Evolutionary conservation across 2,329 filamentous ascomycete species (phyloP), one percentile per base, ranked within the genome.

Genomic region (Ascochyta lentis): DNA sequence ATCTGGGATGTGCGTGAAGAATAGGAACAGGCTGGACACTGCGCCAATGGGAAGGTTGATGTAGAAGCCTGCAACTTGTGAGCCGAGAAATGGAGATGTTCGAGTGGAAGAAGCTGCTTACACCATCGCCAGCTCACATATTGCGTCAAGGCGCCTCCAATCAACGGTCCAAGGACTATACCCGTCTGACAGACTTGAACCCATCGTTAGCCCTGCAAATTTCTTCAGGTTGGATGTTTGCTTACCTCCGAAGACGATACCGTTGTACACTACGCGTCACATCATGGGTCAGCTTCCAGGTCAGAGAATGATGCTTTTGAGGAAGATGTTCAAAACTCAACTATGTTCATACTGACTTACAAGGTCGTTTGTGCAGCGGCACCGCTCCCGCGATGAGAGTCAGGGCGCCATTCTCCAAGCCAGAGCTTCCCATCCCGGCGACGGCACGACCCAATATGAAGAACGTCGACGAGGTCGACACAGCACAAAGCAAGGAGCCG

Each of bases 371-470:
- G 4, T 16, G 13, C 33, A 34, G 33, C 3, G 33, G 33, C 8
- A 34, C 33, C 33, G 33, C 13, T n/a, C 33, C 33, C 4, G 33
- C 33, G n/a, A 34, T 34, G 33, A 34, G 13, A 4, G 33, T 34
- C 33, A 34, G 6, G 33, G 13, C 33, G 13, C 33, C 38, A 12
- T 58, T 66, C 34, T 60, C 64, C 6, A 39, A 42, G 7, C 61
- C 61, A 4, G 56, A 53, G 19, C 43, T 49, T 8, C 61, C 61
- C 7, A 58, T 27, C 2, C 61, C 61, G 4, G 61, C 56, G 15
- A 64, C 52, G 6, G 54, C 56, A 8, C 61, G 42, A 6, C 61
- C 61, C 1, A 55, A 29, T 7, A 64, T 64, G 41, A 64, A 40
- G 13, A 34, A n/a, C 2, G 33, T n/a, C 6, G 33, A 34, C 5